phyloP scores from a whole-genome alignment of 169 alveolate genomes.

The Plasmodium gaboni region DNA sequence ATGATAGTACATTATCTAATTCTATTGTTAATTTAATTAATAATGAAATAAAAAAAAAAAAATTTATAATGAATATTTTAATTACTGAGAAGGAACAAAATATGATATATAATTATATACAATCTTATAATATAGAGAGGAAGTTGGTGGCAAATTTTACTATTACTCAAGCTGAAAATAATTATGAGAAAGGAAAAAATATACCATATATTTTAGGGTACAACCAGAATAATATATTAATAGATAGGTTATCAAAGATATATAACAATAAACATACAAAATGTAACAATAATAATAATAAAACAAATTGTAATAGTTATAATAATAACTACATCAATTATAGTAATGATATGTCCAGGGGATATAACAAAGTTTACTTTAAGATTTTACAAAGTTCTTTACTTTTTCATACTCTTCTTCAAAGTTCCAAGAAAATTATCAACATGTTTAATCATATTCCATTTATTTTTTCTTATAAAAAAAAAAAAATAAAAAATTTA shows the following conservation, averaged over 20 bases:
- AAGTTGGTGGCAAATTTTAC: conserved; percentile 69
- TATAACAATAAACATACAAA: not conserved
- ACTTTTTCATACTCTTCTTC: conserved; percentile 30
- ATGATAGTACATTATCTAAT: too few relatives aligned
- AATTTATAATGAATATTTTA: conserved; percentile 8
- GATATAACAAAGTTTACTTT: too few relatives aligned
- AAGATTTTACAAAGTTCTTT: conserved; percentile 3
- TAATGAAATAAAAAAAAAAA: not conserved
- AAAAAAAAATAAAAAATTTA: conserved; percentile 20
- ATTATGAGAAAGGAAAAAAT: conserved; percentile 75
- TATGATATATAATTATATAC: conserved; percentile 49
- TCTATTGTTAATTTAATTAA: not conserved
- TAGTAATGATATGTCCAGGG: too few relatives aligned
- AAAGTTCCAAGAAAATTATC: conserved; percentile 16
- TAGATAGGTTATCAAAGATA: not conserved
- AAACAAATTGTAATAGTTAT: too few relatives aligned
- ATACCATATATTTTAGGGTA: conserved; percentile 61
- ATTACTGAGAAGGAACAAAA: conserved; percentile 14
- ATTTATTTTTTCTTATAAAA: conserved; percentile 29
- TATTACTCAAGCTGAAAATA: conserved; percentile 41
- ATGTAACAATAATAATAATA: not conserved
- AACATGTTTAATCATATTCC: conserved; percentile 55
- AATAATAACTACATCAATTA: not conserved
- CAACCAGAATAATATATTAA: conserved; percentile 20
- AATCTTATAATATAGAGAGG: conserved; percentile 73